Percentiles rank a stretch among this genome's conserved stretches.
phyloP scores from a whole-genome alignment of 2,329 filamentous ascomycete genomes.

The Zelopaecilomyces penicillatus region DNA sequence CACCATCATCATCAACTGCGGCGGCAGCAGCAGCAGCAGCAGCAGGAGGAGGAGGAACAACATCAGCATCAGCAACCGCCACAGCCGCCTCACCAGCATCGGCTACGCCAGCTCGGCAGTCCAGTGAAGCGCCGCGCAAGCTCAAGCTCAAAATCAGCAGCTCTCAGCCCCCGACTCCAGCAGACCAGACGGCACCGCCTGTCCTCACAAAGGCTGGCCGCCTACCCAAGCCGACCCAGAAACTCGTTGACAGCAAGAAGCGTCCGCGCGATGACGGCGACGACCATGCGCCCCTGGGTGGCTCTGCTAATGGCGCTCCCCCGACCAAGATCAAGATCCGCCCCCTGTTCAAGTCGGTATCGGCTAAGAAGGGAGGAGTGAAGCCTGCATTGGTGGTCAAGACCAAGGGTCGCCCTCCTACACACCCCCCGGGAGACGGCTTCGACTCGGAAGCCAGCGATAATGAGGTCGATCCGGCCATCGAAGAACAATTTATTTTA shows the following conservation, averaged over 20 bases:
- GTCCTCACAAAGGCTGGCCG: slow-evolving; percentile 49
- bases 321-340: slow-evolving; percentile 48
- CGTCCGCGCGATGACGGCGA: slow-evolving; percentile 49
- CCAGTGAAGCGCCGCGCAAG: slow-evolving; percentile 26
- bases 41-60: neutral
- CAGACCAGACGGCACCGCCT: slow-evolving; percentile 9
- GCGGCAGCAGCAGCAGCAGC: slow-evolving; percentile 3
- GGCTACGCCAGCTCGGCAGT: slow-evolving; percentile 6
- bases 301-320: slow-evolving; percentile 33
- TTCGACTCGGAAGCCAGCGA: slow-evolving; percentile 97
- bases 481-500: slow-evolving; percentile 83
- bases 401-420: slow-evolving; percentile 58
- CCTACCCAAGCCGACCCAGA: slow-evolving; percentile 50
- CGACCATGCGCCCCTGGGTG: slow-evolving; percentile 27
- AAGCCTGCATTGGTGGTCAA: slow-evolving; percentile 41
- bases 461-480: slow-evolving; percentile 74
- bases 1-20: slow-evolving; percentile 11
- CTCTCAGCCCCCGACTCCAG: slow-evolving; percentile 31
- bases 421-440: slow-evolving; percentile 70
- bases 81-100: neutral
- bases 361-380: slow-evolving; percentile 17
- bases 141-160: slow-evolving; percentile 35
- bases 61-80: slow-evolving; percentile 4
- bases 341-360: slow-evolving; percentile 9
- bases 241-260: slow-evolving; percentile 52